Conservation (phyloP, 768 basidiomycete species). For the Lepiota venenata region DNA sequence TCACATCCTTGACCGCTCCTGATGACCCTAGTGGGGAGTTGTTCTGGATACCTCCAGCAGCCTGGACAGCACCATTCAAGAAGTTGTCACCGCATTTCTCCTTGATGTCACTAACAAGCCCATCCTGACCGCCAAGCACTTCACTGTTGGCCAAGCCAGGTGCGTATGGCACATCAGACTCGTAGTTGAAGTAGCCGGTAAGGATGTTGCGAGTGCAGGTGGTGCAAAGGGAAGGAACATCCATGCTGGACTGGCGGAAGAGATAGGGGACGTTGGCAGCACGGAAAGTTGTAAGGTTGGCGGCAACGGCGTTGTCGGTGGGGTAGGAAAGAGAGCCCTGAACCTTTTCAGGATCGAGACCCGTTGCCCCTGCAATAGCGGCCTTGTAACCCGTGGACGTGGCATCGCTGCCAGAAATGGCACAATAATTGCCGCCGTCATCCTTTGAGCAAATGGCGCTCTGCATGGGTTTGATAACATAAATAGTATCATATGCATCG, state of each 20-base stretch:
- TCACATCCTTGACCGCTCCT: constrained; percentile 21
- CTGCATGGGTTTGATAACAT: constrained; percentile 61
- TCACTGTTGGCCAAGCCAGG: constrained; percentile 65
- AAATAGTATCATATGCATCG: constrained; percentile 77
- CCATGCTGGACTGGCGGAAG: constrained; percentile 55
- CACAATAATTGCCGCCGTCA: constrained; percentile 68
- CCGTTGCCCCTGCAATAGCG: constrained; percentile 16
- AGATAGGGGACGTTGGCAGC: constrained; percentile 76
- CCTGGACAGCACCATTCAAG: constrained; percentile 62
- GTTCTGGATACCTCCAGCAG: constrained; percentile 51
- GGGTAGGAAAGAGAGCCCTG: constrained; percentile 18
- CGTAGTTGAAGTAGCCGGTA: constrained; percentile 73
- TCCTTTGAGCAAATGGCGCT: constrained; percentile 75
- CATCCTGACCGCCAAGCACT: constrained; percentile 62
- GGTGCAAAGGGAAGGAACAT: constrained; percentile 64
- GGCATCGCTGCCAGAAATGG: constrained; percentile 39
- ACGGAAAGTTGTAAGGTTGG: constrained; percentile 53
- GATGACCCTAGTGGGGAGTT: constrained; percentile 20
- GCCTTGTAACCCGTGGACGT: constrained; percentile 20
- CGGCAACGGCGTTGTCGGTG: constrained; percentile 33
- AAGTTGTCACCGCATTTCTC: constrained; percentile 69
- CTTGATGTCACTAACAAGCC: constrained; percentile 61
- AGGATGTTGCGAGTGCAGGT: constrained; percentile 79
- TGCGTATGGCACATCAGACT: constrained; percentile 68
- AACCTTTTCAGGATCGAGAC: background rate